Evolutionary conservation across 1,284 basidiomycete genomes (phyloP).

Genomic region (Kwoniella shivajii): DNA sequence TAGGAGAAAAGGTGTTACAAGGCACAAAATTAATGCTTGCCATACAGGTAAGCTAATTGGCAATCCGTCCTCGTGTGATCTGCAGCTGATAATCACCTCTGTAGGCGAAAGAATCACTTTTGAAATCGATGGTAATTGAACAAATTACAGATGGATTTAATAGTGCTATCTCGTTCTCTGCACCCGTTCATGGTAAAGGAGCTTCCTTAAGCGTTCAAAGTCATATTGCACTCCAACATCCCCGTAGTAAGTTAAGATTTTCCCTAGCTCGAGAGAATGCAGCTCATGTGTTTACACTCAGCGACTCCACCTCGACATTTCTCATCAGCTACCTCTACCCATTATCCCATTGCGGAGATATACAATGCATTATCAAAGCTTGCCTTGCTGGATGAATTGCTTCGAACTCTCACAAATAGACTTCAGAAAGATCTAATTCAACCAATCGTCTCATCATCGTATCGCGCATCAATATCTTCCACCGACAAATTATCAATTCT

Average conservation of each 20-base stretch:
- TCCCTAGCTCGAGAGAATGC: not conserved
- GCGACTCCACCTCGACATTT: constrained; percentile 13
- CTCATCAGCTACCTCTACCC: constrained; percentile 3
- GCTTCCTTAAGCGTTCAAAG: constrained; percentile 17
- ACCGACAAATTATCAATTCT: constrained; percentile 10
- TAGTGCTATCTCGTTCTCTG: constrained; percentile 22
- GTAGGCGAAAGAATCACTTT: constrained; percentile 18
- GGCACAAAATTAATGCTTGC: constrained; percentile 19
- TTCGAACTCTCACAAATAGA: constrained; percentile 20
- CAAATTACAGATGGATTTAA: constrained; percentile 35
- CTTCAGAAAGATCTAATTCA: constrained; percentile 28
- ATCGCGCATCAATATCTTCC: not conserved
- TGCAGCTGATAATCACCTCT: not conserved
- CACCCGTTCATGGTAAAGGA: not conserved
- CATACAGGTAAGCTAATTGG: constrained; percentile 22
- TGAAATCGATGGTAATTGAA: constrained; percentile 27
- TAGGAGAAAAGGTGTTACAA: constrained; percentile 15
- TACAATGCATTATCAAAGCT: constrained; percentile 21
- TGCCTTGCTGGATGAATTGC: constrained; percentile 11
- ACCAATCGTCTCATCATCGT: constrained; percentile 12
- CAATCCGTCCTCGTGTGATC: too few species aligned
- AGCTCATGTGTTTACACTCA: not conserved
- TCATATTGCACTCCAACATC: constrained; percentile 20
- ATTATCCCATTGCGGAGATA: constrained; percentile 25
- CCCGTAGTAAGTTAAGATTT: constrained; percentile 20